Evolutionary conservation across 2,329 filamentous ascomycete genomes (phyloP).

Genomic region (Calonectria henricotiae): DNA sequence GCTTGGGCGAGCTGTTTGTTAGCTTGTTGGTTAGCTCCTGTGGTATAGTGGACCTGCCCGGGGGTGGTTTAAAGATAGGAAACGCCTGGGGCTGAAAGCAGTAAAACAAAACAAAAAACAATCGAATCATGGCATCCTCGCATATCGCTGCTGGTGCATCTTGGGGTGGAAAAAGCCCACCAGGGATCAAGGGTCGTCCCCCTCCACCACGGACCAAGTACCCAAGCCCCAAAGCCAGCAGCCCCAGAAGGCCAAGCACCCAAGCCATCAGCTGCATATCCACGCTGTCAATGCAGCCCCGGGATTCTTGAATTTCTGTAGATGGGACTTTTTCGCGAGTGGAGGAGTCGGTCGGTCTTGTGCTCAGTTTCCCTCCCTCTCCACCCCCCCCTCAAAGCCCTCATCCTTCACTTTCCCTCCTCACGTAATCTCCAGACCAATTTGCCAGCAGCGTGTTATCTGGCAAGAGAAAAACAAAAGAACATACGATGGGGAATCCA

Average conservation of each 20-base stretch:
- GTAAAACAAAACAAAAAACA: neutral
- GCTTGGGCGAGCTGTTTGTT: no score
- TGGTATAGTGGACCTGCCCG: neutral
- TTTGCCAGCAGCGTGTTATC: conserved; percentile 20
- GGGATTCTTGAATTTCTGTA: conserved; percentile 4
- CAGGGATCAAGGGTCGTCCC: neutral
- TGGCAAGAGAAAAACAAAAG: neutral
- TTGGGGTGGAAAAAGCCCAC: no score
- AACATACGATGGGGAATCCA: conserved; percentile 14
- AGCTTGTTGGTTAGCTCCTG: conserved; percentile 1
- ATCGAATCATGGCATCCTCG: conserved; percentile 25
- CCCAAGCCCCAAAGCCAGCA: neutral
- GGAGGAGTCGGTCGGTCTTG: conserved; percentile 13
- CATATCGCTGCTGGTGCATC: conserved; percentile 11
- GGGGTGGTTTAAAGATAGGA: conserved; percentile 15
- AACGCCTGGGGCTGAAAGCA: conserved; percentile 15
- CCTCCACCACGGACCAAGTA: neutral
- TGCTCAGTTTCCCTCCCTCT: conserved; percentile 4
- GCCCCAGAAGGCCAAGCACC: neutral
- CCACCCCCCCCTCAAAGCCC: neutral
- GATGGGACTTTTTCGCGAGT: neutral
- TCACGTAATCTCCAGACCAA: neutral
- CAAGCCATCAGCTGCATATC: conserved; percentile 16
- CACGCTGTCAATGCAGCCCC: conserved; percentile 16
- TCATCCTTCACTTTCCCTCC: neutral